A percentile compares a stretch with the other conserved stretches of the same genome.
Evolutionary conservation across 495 filamentous ascomycete genomes (phyloP).

Genomic region (Apiosordaria backusii): DNA sequence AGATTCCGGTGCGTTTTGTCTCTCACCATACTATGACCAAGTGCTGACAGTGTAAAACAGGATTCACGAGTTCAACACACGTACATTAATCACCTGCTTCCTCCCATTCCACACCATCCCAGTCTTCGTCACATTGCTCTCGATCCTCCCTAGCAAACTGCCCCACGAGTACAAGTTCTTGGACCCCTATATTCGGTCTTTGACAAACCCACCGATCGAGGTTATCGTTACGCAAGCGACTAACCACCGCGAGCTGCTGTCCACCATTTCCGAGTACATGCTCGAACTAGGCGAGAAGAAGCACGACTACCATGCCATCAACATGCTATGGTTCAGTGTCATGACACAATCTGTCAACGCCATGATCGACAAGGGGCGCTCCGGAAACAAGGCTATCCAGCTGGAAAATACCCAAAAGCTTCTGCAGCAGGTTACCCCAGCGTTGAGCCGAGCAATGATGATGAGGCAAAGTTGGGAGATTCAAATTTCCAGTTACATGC

Average conservation of each 20-base stretch:
- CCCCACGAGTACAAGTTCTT: slow-evolving; percentile 78
- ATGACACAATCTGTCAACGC: slow-evolving; percentile 75
- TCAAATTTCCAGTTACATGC: slow-evolving; percentile 84
- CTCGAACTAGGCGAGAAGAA: slow-evolving; percentile 61
- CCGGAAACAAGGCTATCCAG: slow-evolving; percentile 64
- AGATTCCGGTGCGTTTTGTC: slow-evolving; percentile 68
- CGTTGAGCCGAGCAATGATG: slow-evolving; percentile 69
- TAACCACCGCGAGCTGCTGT: slow-evolving; percentile 66
- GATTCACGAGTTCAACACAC: slow-evolving; percentile 85
- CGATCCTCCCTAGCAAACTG: slow-evolving; percentile 70
- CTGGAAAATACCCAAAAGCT: slow-evolving; percentile 74
- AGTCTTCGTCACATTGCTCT: slow-evolving; percentile 74
- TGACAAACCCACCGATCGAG: slow-evolving; percentile 70
- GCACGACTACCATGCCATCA: slow-evolving; percentile 67
- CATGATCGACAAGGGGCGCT: slow-evolving; percentile 70
- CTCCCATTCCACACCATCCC: slow-evolving; percentile 85
- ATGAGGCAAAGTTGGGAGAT: slow-evolving; percentile 71
- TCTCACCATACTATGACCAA: not conserved
- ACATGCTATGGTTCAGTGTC: slow-evolving; percentile 85
- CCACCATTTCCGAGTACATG: slow-evolving; percentile 69
- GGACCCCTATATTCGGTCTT: slow-evolving; percentile 72
- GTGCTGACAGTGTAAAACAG: slow-evolving; percentile 49
- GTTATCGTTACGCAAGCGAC: slow-evolving; percentile 75
- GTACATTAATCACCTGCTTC: slow-evolving; percentile 76
- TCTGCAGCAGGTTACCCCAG: slow-evolving; percentile 67